Evolutionary conservation across 352 stramenopile genomes (phyloP).

Genomic region (Phytophthora hibernalis): DNA sequence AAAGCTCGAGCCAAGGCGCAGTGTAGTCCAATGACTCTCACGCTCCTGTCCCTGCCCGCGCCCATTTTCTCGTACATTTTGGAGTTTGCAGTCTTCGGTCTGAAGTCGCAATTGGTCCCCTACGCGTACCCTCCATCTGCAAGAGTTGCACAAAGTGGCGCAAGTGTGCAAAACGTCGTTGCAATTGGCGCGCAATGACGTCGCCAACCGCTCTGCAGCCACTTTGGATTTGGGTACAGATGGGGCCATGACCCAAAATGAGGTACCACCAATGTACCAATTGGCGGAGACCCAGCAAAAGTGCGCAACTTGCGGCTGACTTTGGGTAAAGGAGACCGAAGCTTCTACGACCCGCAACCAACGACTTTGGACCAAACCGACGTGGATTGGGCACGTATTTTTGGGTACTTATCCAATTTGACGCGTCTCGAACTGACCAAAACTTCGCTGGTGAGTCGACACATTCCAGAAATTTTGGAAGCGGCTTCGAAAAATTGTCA

Average conservation of each 20-base stretch:
- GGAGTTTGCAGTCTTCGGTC: slow-evolving; percentile 1
- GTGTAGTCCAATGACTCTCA: not conserved
- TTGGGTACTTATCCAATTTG: not conserved
- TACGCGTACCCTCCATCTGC: not conserved
- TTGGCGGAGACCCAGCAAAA: not conserved
- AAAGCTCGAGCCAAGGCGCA: not conserved
- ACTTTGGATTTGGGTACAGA: not conserved
- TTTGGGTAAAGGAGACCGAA: not conserved
- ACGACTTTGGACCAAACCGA: not conserved
- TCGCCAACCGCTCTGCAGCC: not conserved
- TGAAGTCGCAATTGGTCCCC: not conserved
- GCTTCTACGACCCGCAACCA: not conserved
- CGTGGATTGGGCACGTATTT: slow-evolving; percentile 1
- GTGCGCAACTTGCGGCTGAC: not conserved
- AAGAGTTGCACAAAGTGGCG: not conserved
- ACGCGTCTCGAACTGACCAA: not conserved
- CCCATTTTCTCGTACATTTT: not conserved
- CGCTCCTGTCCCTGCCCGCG: not conserved
- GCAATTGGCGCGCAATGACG: not conserved
- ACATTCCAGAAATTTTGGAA: slow-evolving; percentile 1
- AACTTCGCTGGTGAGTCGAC: not conserved
- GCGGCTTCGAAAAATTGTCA: slow-evolving; percentile 2
- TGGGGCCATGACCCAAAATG: not conserved
- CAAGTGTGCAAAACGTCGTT: slow-evolving; percentile 4
- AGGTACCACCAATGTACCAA: not conserved